Base-by-base conservation (phyloP, 1,139 yeast genomes). In the Meyerozyma smithsonii region DNA sequence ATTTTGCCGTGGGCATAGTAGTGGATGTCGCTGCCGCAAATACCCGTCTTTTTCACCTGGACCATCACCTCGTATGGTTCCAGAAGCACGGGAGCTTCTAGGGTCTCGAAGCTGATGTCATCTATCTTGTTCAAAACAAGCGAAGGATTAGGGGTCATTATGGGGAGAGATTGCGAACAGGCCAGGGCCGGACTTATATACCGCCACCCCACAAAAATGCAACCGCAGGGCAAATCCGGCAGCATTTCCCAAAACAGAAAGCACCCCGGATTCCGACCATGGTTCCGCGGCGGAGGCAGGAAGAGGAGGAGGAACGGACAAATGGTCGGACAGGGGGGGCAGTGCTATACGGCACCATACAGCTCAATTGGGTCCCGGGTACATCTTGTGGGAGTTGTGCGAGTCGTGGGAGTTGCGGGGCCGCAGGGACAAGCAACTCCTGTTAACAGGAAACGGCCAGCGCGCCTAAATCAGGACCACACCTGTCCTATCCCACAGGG, bases 11-110 rank as follows among this genome's bases (percentile, higher is more conserved):
- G 84, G 37, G 80, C 77, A 55, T 81, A 86, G 69, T 83, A 88
- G 56, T 87, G 95, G 46, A 86, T 84, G 59, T 86, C 95, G 4
- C 89, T 81, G 4, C 96, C 96, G 61, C 96, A 88, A 46, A 88
- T 81, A 38, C 96, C 96, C 0, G 96, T 88, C 50, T 74, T 69
- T 56, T 80, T 81, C 49, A 88, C 84, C 40, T 81, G 81, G 20
- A 88, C 78, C 50, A 84, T 75, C 35, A 88, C 96, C 46, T 79
- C 84, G 50, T 77, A 77, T 35, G 84, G 81, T 46, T 79, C 81
- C 8, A 57, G 55, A 46, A 84, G 65, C 49, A 65, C 64, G 10
- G 95, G 95, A 26, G 79, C 65, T 8, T 84, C 82, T 47, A 80
- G 74, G 39, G 79, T 72, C 61, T 84, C 90, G 48, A 79, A 76